phyloP scores from a whole-genome alignment of 306 rosid genomes.

The Quercus mongolica region DNA sequence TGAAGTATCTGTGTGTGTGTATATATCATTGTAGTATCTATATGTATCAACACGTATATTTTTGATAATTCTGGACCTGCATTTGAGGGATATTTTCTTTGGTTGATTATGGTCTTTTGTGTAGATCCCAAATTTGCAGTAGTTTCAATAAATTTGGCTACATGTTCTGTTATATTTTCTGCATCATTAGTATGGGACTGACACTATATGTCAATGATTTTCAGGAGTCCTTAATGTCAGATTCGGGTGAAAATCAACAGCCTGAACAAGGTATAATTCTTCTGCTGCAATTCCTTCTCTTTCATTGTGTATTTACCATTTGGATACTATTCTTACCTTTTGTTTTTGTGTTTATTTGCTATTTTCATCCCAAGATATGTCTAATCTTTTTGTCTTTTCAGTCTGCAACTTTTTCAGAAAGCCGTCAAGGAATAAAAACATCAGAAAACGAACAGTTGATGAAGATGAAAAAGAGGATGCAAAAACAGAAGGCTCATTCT shows the following conservation, averaged over 20 bases:
- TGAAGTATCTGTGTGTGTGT: no score
- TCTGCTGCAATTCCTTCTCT: background rate
- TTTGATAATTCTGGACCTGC: background rate
- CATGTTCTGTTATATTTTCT: background rate
- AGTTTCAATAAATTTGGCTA: background rate
- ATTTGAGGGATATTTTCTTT: background rate
- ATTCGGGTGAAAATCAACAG: constrained; percentile 22
- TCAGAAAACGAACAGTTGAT: constrained; percentile 26
- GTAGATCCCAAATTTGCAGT: background rate
- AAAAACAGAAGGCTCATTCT: constrained; percentile 28
- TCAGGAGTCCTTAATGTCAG: constrained; percentile 19
- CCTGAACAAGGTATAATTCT: constrained; percentile 32
- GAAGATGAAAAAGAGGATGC: constrained; percentile 40
- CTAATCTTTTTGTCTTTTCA: constrained; percentile 9
- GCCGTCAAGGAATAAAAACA: constrained; percentile 34
- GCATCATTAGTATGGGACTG: background rate
- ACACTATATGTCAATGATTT: background rate
- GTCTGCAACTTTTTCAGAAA: constrained; percentile 49
- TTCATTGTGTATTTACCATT: background rate
- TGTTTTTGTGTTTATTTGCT: background rate
- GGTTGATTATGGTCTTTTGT: background rate
- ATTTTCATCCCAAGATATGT: background rate
- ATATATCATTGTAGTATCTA: no score
- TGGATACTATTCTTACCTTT: background rate
- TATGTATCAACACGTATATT: no score